Conservation (phyloP, 768 basidiomycete species). For the Suillus fuscotomentosus region DNA sequence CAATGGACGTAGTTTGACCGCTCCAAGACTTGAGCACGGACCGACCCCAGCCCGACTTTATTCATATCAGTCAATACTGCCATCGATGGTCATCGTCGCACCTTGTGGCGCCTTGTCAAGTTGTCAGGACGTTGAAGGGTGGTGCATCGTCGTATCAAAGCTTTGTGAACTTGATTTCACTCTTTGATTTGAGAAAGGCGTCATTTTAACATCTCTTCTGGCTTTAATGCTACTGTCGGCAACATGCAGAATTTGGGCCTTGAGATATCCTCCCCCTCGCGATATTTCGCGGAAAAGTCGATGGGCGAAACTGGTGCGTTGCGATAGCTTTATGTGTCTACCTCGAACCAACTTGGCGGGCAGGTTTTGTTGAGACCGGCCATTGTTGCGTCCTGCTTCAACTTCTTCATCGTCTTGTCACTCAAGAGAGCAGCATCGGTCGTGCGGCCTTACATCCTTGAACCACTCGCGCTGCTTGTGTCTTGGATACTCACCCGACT, state of each 20-base stretch:
- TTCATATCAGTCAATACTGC: neutral
- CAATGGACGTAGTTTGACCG: no score
- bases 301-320: constrained; percentile 65
- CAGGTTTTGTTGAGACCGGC: constrained; percentile 53
- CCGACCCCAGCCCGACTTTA: no score
- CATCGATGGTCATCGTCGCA: neutral
- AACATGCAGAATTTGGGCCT: constrained; percentile 37
- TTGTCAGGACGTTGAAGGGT: constrained; percentile 64
- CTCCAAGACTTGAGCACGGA: no score
- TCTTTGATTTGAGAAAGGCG: constrained; percentile 77
- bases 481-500: constrained; percentile 53
- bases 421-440: constrained; percentile 40
- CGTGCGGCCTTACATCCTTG: constrained; percentile 52
- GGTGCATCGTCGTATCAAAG: constrained; percentile 52
- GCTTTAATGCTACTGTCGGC: constrained; percentile 42
- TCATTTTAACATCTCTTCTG: constrained; percentile 56
- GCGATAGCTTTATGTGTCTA: neutral
- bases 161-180: constrained; percentile 72
- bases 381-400: constrained; percentile 42
- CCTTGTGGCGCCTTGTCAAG: constrained; percentile 30
- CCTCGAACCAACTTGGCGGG: neutral
- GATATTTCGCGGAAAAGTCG: constrained; percentile 46
- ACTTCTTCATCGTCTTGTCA: constrained; percentile 38
- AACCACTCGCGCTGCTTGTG: constrained; percentile 51
- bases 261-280: constrained; percentile 22